These are phyloP conservation scores for Aspergillus sergii DNA, from an alignment of 2,329 filamentous ascomycete genomes.

Conservation along the genomic window DNA sequence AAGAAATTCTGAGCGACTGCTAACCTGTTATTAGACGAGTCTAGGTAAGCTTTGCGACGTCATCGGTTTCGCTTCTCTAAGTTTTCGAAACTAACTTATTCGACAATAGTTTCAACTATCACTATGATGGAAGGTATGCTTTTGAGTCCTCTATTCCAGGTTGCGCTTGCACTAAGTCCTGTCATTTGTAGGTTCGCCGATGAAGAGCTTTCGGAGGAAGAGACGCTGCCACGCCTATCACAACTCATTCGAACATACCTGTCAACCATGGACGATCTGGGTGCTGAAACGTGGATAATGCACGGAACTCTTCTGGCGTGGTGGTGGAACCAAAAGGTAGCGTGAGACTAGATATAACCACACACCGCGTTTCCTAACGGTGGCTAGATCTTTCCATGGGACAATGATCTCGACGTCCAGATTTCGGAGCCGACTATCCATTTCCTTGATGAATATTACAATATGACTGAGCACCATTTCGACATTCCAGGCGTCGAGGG, in stretches of 20 bases:
- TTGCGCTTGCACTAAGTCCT: conserved; percentile 10
- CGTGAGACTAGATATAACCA: not conserved
- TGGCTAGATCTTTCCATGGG: conserved; percentile 60
- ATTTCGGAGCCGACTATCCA: conserved; percentile 57
- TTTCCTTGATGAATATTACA: conserved; percentile 62
- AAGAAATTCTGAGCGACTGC: not conserved
- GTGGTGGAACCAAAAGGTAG: conserved; percentile 63
- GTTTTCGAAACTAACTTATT: conserved; percentile 12
- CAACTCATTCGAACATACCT: conserved; percentile 59
- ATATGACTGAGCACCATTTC: conserved; percentile 62
- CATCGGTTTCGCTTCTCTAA: not conserved
- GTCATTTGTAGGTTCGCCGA: conserved; percentile 50
- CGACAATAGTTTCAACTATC: conserved; percentile 51
- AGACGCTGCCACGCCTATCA: conserved; percentile 52
- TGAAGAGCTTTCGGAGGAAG: conserved; percentile 47
- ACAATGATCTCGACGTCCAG: conserved; percentile 63
- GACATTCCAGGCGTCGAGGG: conserved; percentile 38
- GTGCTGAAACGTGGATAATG: conserved; percentile 65
- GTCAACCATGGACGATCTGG: conserved; percentile 58
- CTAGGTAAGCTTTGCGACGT: conserved; percentile 35
- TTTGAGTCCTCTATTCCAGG: not conserved
- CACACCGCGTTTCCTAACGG: conserved; percentile 1
- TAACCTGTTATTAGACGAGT: conserved; percentile 43
- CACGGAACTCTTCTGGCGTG: conserved; percentile 63
- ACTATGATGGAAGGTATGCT: conserved; percentile 56